Conservation (phyloP, 2,329 filamentous ascomycete genomes). For the Myrmaecium sp. region DNA sequence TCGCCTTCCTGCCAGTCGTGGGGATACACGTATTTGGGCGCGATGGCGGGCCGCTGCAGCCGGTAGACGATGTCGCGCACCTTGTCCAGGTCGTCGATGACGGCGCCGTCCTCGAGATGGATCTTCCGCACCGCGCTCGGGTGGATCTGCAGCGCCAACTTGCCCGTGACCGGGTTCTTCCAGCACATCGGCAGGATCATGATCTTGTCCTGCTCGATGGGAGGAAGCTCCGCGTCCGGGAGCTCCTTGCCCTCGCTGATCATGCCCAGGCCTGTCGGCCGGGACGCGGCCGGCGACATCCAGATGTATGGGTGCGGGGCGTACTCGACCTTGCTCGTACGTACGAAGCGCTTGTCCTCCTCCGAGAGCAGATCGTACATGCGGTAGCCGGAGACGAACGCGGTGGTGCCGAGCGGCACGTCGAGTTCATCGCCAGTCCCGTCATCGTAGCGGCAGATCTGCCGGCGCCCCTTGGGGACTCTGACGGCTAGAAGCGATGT, state of each 20-base stretch:
- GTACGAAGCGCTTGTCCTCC: constrained; percentile 49
- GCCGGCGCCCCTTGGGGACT: constrained; percentile 48
- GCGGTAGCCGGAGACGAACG: constrained; percentile 53
- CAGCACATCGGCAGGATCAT: constrained; percentile 61
- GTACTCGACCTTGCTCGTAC: constrained; percentile 53
- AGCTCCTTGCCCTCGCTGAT: constrained; percentile 50
- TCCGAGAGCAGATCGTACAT: constrained; percentile 53
- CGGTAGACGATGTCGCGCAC: constrained; percentile 56
- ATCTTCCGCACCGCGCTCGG: constrained; percentile 54
- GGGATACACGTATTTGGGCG: constrained; percentile 49
- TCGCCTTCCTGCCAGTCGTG: constrained; percentile 68
- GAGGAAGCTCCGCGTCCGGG: constrained; percentile 40
- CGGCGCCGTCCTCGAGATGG: constrained; percentile 46
- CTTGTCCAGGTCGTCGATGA: constrained; percentile 49
- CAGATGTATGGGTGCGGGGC: constrained; percentile 68
- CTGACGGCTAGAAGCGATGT: constrained; percentile 59
- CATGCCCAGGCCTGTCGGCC: constrained; percentile 53
- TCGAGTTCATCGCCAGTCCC: constrained; percentile 46
- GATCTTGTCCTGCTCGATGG: constrained; percentile 48
- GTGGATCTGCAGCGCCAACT: constrained; percentile 55
- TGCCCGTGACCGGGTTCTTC: constrained; percentile 56
- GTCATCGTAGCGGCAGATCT: constrained; percentile 59
- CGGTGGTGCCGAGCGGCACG: constrained; percentile 59
- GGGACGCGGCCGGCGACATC: constrained; percentile 55
- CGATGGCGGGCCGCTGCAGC: constrained; percentile 56